Conservation (phyloP, 192 early-diverging fungal species). For the Backusella liffmaniae region DNA sequence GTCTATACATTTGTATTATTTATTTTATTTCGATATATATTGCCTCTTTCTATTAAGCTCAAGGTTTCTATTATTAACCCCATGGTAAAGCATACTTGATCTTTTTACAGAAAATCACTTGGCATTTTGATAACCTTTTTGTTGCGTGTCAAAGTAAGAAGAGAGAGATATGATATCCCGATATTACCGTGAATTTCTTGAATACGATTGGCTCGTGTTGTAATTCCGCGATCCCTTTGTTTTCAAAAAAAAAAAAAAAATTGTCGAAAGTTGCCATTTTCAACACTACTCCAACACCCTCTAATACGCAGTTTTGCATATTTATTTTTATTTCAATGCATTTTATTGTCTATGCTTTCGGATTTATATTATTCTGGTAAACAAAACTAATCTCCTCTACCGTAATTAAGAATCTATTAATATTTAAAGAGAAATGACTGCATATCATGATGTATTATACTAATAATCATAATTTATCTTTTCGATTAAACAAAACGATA, state of each 20-base stretch:
- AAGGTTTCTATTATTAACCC: neutral
- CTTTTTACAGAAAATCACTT: conserved; percentile 2
- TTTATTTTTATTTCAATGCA: conserved; percentile 1
- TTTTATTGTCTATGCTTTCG: neutral
- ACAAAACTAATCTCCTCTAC: neutral
- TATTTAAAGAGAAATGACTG: no score
- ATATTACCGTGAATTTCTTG: neutral
- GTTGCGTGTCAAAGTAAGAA: neutral
- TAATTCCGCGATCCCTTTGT: neutral
- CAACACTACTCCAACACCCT: neutral
- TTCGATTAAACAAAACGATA: neutral
- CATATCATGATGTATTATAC: no score
- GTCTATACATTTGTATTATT: neutral
- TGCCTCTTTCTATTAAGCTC: neutral
- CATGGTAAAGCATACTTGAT: neutral
- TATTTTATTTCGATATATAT: neutral
- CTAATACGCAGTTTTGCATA: neutral
- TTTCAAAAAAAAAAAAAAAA: neutral
- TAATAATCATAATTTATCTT: neutral
- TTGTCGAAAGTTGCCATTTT: neutral
- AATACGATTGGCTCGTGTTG: neutral
- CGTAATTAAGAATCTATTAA: no score
- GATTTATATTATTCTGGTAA: neutral
- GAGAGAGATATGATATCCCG: neutral
- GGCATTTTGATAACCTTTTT: neutral